Conservation (phyloP, 2,329 filamentous ascomycete species). For the Simplicillium aogashimaense region DNA sequence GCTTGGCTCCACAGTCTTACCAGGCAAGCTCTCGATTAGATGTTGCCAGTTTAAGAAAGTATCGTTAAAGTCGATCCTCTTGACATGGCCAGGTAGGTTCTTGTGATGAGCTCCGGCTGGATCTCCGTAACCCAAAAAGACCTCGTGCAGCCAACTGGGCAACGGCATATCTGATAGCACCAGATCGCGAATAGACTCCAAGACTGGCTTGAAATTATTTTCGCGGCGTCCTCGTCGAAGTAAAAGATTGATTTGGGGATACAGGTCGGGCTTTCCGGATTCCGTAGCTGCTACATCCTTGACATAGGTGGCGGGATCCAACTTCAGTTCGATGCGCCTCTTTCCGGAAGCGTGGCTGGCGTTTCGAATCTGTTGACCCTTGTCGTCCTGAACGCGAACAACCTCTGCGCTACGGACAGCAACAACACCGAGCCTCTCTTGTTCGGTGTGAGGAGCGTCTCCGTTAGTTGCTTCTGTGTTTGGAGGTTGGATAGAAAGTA, state of each 20-base stretch:
- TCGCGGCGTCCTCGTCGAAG: constrained; percentile 76
- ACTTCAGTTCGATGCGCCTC: constrained; percentile 64
- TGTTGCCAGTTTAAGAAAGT: constrained; percentile 96
- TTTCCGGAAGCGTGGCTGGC: constrained; percentile 50
- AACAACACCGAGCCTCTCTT: constrained; percentile 56
- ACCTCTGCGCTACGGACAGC: constrained; percentile 76
- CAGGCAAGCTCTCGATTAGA: constrained; percentile 80
- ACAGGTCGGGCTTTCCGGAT: constrained; percentile 66
- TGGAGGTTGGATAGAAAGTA: constrained; percentile 64
- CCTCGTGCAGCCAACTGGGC: constrained; percentile 88
- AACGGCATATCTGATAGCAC: constrained; percentile 77
- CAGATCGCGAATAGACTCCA: constrained; percentile 83
- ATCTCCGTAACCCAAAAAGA: constrained; percentile 95
- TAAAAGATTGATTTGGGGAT: constrained; percentile 76
- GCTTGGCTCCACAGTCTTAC: constrained; percentile 72
- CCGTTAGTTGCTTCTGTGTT: constrained; percentile 45
- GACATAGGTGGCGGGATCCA: constrained; percentile 72
- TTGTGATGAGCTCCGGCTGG: constrained; percentile 81
- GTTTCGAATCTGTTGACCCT: constrained; percentile 63
- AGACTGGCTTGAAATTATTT: constrained; percentile 92
- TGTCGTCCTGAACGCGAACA: constrained; percentile 77
- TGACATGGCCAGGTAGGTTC: constrained; percentile 66
- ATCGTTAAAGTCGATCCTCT: constrained; percentile 80
- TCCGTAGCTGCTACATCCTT: constrained; percentile 58
- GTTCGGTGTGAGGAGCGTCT: constrained; percentile 27